Evolutionary conservation across 192 early-diverging fungal species (phyloP).

Genomic region (Podochytrium sp.): DNA sequence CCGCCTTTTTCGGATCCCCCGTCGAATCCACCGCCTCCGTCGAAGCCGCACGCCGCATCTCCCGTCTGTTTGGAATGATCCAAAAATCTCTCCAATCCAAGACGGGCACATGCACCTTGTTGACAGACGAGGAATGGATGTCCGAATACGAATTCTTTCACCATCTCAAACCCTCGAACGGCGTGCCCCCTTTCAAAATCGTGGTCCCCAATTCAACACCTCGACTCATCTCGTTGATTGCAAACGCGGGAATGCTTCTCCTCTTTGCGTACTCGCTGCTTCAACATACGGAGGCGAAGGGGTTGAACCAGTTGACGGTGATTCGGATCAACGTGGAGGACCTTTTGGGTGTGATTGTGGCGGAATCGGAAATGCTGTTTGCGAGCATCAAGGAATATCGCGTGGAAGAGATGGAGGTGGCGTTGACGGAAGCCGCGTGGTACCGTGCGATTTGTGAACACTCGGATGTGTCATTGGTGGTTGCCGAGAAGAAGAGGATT

Average conservation of each 20-base stretch:
- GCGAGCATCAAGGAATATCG: not conserved
- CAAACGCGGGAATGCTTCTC: not conserved
- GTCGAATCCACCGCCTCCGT: too few species aligned
- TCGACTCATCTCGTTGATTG: not conserved
- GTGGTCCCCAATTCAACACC: not conserved
- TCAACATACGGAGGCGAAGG: not conserved
- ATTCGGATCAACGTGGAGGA: not conserved
- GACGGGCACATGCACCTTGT: not conserved
- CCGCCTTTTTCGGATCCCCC: not conserved
- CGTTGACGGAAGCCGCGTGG: not conserved
- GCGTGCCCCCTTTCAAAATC: not conserved
- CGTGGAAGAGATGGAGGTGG: not conserved
- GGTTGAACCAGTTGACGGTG: not conserved
- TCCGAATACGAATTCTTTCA: not conserved
- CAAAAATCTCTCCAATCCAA: not conserved
- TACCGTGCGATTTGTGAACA: not conserved
- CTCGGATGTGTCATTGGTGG: not conserved
- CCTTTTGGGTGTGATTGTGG: not conserved
- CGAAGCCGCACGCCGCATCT: not conserved
- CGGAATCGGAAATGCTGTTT: not conserved
- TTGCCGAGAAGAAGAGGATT: not conserved
- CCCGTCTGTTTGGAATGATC: not conserved
- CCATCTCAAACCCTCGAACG: not conserved
- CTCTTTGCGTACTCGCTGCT: not conserved
- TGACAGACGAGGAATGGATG: not conserved